These are phyloP conservation scores for Colletotrichum destructivum DNA, from an alignment of 2,329 filamentous ascomycete genomes.

Conservation along the genomic window DNA sequence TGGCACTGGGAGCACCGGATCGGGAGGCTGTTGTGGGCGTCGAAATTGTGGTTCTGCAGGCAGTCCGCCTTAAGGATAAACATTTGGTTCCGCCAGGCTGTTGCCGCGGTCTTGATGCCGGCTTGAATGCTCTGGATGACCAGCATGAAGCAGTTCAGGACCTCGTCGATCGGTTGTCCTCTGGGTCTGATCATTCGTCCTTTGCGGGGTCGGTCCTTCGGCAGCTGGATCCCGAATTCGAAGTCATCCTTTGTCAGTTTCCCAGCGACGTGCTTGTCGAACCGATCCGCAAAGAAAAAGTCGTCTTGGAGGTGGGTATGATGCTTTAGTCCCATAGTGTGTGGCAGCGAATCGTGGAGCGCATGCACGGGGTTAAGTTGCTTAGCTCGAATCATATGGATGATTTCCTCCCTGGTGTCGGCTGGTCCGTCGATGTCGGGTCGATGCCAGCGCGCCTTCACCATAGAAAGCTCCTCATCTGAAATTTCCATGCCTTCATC, in stretches of 20 bases:
- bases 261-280: slow-evolving; percentile 12
- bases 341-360: neutral
- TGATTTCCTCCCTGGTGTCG: neutral
- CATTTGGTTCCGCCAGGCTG: slow-evolving; percentile 6
- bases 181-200: slow-evolving; percentile 37
- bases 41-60: neutral
- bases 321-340: slow-evolving; percentile 10
- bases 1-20: slow-evolving; percentile 13
- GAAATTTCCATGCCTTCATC: neutral
- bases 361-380: neutral
- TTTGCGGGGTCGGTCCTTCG: slow-evolving; percentile 33
- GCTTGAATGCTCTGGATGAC: slow-evolving; percentile 42
- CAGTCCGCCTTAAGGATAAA: slow-evolving; percentile 16
- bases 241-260: slow-evolving; percentile 40
- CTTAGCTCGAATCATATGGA: neutral
- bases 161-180: slow-evolving; percentile 43
- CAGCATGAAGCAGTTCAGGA: slow-evolving; percentile 43
- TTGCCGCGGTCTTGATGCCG: slow-evolving; percentile 20
- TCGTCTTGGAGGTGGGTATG: neutral
- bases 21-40: neutral
- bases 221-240: slow-evolving; percentile 44
- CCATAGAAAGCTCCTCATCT: neutral
- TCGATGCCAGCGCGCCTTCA: neutral
- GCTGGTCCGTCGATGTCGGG: neutral
- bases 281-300: neutral